Base-by-base conservation (phyloP, 805 yeast genomes). In the Hanseniaspora mollemarum region DNA sequence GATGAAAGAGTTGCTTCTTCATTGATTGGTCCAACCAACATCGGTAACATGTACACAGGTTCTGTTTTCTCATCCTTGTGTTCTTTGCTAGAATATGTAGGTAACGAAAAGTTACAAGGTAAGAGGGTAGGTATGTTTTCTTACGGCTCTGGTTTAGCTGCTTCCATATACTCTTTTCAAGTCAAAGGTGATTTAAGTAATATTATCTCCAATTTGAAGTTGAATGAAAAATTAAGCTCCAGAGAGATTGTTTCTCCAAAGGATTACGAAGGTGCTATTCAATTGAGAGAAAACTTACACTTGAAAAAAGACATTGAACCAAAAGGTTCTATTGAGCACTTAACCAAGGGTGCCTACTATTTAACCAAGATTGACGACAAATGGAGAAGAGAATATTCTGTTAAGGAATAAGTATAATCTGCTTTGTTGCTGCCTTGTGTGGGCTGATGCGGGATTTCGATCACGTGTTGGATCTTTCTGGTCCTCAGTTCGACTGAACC, bases 21-120 rank as follows among this genome's bases (percentile, higher is more conserved):
- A 18, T 73, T 92, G 67, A 73, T 71, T 59, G 87, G 87, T 41
- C 90, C 97, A 63, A 90, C 97, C 56, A 90, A 90, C 71, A 87
- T 94, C 56, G 99, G 99, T 71, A 92, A 92, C 76, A 83, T 88
- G 85, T 92, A 92, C 77, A 86, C 97, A 41, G 97, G 88, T 56
- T 85, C 96, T 32, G 80, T 87, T 43, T 92, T 84, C 76, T 81
- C 94, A 32, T 77, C 95, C 7, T 75, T 92, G 54, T 75, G 90
- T 29, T 90, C 97, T 13, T 71, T 87, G 57, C 72, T 92, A 60
- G 78, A 75, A 64, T 83, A 73, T 63, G 83, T 82, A 55, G 88
- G 86, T 40, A 74, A 76, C 51, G 92, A 81, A 42, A 70, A 75
- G 50, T 75, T 90, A 59, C 87, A 81, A 67, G 77, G 76, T 60